Base-by-base conservation (phyloP, 1,139 yeast genomes). In the Suhomyces terraborum region DNA sequence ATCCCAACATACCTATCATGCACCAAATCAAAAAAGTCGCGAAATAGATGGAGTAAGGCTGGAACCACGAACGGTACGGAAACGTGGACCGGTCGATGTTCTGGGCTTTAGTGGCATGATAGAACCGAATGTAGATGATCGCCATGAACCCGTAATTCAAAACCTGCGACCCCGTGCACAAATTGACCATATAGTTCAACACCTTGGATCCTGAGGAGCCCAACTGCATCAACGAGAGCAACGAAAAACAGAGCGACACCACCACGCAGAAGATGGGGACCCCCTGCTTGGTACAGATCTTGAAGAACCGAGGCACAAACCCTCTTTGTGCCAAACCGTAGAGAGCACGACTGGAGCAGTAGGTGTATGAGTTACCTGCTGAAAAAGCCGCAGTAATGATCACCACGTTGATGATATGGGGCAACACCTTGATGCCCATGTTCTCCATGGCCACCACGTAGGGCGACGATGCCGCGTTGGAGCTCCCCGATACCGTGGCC, bases 121-220 rank as follows among this genome's bases (percentile, higher is more conserved):
- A 76, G 64, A 87, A 88, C 47, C 63, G 58, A 41, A 68, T 51
- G 45, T 84, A 88, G 3, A 84, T 82, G 29, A 80, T 58, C 44
- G 80, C 67, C 73, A 88, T 80, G 49, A 80, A 72, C 32, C 77
- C 75, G 55, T 82, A 86, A 59, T 84, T 86, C 55, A 87, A 77
- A 51, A 87, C 67, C 61, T 86, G 93, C 2, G 91, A 83, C 1
- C 91, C 87, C 1, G 95, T 87, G 52, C 85, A 84, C 51, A 88
- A 67, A 53, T 80, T 82, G 41, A 86, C 82, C 60, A 88, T 75
- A 84, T 91, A 87, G 55, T 76, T 75, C 52, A 88, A 73, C 12
- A 85, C 95, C 13, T 75, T 78, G 13, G 80, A 76, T 29, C 91
- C 80, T 31, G 76, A 71, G 32, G 72, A 64, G 32, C 80, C 78